Percentiles rank a stretch among this genome's conserved stretches.
phyloP scores from a whole-genome alignment of 148 eudicot genomes.

The Linanthus parryae region DNA sequence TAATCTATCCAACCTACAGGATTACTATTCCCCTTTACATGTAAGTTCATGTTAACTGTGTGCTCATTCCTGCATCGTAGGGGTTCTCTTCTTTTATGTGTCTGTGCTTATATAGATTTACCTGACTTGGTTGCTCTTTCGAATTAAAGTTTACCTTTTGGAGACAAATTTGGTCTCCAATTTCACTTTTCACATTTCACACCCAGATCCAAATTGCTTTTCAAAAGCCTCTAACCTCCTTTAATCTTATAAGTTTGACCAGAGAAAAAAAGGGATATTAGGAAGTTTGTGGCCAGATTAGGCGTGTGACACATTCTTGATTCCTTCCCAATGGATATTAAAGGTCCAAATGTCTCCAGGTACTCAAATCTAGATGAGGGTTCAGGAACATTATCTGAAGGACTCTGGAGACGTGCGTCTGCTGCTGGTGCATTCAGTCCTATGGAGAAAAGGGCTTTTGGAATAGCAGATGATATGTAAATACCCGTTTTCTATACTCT shows the following conservation, averaged over 20 bases:
- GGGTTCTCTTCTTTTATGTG: not conserved
- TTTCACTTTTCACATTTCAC: not conserved
- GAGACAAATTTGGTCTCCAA: not conserved
- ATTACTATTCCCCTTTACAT: no score
- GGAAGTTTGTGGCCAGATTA: no score
- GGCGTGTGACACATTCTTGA: not conserved
- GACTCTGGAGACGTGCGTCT: slow-evolving; percentile 92
- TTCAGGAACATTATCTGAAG: slow-evolving; percentile 53
- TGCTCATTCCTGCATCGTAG: not conserved
- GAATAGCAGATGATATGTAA: slow-evolving; percentile 96
- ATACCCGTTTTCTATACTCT: not conserved
- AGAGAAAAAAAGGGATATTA: not conserved
- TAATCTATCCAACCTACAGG: no score
- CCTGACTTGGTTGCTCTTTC: not conserved
- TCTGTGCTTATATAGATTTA: not conserved
- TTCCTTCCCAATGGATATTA: slow-evolving; percentile 3
- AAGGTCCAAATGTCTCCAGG: slow-evolving; percentile 31
- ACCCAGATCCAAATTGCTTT: no score
- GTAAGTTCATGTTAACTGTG: not conserved
- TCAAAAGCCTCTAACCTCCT: no score
- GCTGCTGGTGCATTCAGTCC: slow-evolving; percentile 77
- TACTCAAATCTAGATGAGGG: slow-evolving; percentile 57
- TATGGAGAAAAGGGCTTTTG: slow-evolving; percentile 85
- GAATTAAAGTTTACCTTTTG: not conserved
- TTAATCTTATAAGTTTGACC: not conserved